phyloP scores from a whole-genome alignment of 2,329 filamentous ascomycete genomes.

The Botrytis aclada region DNA sequence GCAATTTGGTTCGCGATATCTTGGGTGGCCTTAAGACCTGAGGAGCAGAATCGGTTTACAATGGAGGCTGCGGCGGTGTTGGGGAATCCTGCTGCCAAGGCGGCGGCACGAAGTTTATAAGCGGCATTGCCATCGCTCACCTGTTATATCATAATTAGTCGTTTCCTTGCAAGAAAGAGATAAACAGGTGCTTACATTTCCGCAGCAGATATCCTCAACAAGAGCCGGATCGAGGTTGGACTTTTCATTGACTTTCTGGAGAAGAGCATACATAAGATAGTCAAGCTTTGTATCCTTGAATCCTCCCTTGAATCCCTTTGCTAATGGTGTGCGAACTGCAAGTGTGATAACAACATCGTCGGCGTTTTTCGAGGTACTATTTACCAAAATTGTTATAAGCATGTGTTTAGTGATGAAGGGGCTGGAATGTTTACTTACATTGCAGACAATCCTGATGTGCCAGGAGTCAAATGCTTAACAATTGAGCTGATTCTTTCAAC shows the following conservation, averaged over 20 bases:
- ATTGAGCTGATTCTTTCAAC: constrained; percentile 83
- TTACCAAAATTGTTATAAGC: constrained; percentile 29
- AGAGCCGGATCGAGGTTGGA: constrained; percentile 75
- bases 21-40: constrained; percentile 90
- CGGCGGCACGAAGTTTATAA: constrained; percentile 86
- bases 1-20: constrained; percentile 89
- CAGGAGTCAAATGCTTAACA: constrained; percentile 78
- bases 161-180: not conserved
- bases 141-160: constrained; percentile 41
- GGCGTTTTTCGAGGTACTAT: constrained; percentile 83
- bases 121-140: constrained; percentile 81
- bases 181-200: constrained; percentile 63
- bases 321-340: constrained; percentile 81
- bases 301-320: constrained; percentile 86
- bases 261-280: constrained; percentile 76
- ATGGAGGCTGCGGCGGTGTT: constrained; percentile 80
- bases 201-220: constrained; percentile 86
- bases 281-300: constrained; percentile 94
- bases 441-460: constrained; percentile 65
- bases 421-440: constrained; percentile 61
- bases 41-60: constrained; percentile 96
- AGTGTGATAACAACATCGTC: constrained; percentile 97
- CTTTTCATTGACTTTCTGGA: constrained; percentile 71
- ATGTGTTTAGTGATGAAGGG: constrained; percentile 23
- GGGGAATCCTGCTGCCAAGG: constrained; percentile 88